Evolutionary conservation across 192 early-diverging fungal species (phyloP), one percentile per base, ranked within the genome.

Genomic region (Rhizophagus clarus): DNA sequence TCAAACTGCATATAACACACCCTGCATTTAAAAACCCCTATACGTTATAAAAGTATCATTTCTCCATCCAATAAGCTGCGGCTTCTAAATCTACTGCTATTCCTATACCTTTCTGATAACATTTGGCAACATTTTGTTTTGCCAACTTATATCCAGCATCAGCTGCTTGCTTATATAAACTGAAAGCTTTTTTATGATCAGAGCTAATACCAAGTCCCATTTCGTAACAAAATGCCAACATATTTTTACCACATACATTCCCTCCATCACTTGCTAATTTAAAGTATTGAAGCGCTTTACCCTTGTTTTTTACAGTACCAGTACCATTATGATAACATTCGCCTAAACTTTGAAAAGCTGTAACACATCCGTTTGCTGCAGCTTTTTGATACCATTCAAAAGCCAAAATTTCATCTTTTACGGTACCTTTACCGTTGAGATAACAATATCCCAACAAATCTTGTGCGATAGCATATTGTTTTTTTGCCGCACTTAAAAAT

Each of bases 81-180:
- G 26, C 32, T 68, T 68, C 28, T 22, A 22, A 28, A 68, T 68
- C 66, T 15, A 28, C 28, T 68, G 12, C 26, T 11, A 68, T 28
- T 8, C 90, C 89, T n/a, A 90, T 85, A 47, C 90, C 90, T 61
- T 91, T 90, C 45, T 89, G 88, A 79, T 89, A 91, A 66, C 89
- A 89, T 79, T 86, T 85, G 34, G 86, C 89, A 6, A 90, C 71
- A 83, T 87, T 81, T 67, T 86, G 87, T 74, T 88, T 86, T 45
- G 87, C 86, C 26, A 85, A 79, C n/a, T 83, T 79, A 80, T 94
- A 92, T 29, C 92, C 95, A 77, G 87, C 87, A 70, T 87, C 81
- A 17, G 95, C 95, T 75, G 89, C 86, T 31, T 84, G 72, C 61
- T 83, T 74, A 79, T 89, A 96, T 85, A 92, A 95, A 40, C 76